Base-by-base conservation (phyloP, 192 early-diverging fungal species). In the Dissophora globulifera region DNA sequence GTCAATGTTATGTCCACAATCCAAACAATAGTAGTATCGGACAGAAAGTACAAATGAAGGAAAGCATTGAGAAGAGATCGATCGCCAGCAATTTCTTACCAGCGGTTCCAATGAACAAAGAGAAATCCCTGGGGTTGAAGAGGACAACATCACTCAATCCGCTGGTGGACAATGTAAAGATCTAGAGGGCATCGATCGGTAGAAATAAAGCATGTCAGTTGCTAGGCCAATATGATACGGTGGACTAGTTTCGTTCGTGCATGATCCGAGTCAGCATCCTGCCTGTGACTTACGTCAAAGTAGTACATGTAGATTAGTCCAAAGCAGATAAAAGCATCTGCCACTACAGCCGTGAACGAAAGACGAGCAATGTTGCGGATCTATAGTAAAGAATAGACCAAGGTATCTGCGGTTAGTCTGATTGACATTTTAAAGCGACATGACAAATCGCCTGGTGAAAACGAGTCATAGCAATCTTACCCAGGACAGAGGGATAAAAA, bases 1-100 rank as follows among this genome's bases (percentile, higher is more conserved):
- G n/a, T n/a, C n/a, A n/a, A n/a, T n/a, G n/a, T n/a, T n/a, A n/a
- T n/a, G n/a, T n/a, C n/a, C n/a, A n/a, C n/a, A n/a, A n/a, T n/a
- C n/a, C n/a, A n/a, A n/a, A n/a, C n/a, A 13, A 38, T 38, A 6
- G 35, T 38, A 38, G 13, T 38, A 38, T 38, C 13, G 35, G 35
- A 13, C 13, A n/a, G n/a, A n/a, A n/a, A n/a, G 35, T 38, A 58
- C 3, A 61, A 3, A 25, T 31, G 26, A 43, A 31, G 31, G 31
- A 27, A 55, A 22, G 41, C n/a, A n/a, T n/a, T n/a, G n/a, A n/a
- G n/a, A n/a, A n/a, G n/a, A n/a, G n/a, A n/a, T n/a, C n/a, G n/a
- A n/a, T n/a, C n/a, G n/a, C n/a, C n/a, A n/a, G n/a, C n/a, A n/a
- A 94, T 93, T 91, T 87, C 82, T 90, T 96, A 55, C 96, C 93